Evolutionary conservation across 1,284 basidiomycete genomes (phyloP), one percentile per base, ranked within the genome.

Genomic region (Wallemia mellicola): DNA sequence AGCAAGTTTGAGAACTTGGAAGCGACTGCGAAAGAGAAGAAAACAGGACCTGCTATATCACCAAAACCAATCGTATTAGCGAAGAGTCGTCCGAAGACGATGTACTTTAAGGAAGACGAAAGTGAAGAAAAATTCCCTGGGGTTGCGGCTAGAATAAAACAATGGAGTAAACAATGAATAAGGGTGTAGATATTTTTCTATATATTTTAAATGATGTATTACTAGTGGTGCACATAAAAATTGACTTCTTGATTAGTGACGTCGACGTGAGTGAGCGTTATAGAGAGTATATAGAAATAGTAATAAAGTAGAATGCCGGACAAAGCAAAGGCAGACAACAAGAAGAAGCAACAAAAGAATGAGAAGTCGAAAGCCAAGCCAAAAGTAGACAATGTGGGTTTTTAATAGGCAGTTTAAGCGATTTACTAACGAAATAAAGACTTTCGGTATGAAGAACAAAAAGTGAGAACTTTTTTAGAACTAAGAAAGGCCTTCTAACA

Each of bases 401-500:
- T 61, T 28, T 60, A 65, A 54, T 27, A 33, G n/a, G 1, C 11
- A 19, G 25, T n/a, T 7, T 17, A 9, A 2, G 7, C n/a, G 25
- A 59, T 27, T 24, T 17, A 3, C 38, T 7, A n/a, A 60, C 60
- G 60, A 60, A 30, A 22, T 28, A 11, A 28, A 86, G 83, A 86
- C 82, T 62, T 92, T 92, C 70, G 86, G 87, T 61, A 76, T 91
- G 80, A 89, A 91, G 77, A 92, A 91, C 73, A 82, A 84, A 64
- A 54, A 58, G 59, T 33, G 38, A 54, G 59, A 48, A 28, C 25
- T 59, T 25, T 15, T 58, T 32, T 38, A 28, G 22, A 61, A 54
- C 28, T 38, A 57, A 57, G 33, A 2, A 24, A 60, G 7, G 30
- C 64, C 54, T 62, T 55, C 63, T 55, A 24, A n/a, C 55, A 28